phyloP scores from a whole-genome alignment of 805 yeast genomes.

The Metschnikowia reukaufii region DNA sequence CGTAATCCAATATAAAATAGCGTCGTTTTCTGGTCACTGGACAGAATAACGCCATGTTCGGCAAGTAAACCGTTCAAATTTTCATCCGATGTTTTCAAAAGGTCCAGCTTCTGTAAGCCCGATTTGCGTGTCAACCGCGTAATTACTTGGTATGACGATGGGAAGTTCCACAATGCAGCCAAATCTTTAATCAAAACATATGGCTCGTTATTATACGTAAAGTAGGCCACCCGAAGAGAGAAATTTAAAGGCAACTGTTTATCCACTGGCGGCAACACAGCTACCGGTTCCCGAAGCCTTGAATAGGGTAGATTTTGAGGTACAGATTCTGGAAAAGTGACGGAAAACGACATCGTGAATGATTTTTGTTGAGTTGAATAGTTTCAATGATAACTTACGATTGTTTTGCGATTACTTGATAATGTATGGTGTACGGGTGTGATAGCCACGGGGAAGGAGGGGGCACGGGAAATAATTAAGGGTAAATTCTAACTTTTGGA shows the following conservation, averaged over 20 bases:
- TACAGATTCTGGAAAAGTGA: neutral
- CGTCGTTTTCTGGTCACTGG: slow-evolving; percentile 18
- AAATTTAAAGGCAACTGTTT: slow-evolving; percentile 5
- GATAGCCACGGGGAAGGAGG: neutral
- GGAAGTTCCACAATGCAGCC: slow-evolving; percentile 37
- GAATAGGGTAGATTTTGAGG: slow-evolving; percentile 1
- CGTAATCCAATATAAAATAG: slow-evolving; percentile 31
- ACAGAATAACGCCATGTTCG: slow-evolving; percentile 20
- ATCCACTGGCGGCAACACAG: slow-evolving; percentile 9
- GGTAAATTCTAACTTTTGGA: too few relatives aligned
- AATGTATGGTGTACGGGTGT: slow-evolving; percentile 9
- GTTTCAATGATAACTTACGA: neutral
- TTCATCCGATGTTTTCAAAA: slow-evolving; percentile 19
- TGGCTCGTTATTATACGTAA: slow-evolving; percentile 8
- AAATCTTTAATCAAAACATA: slow-evolving; percentile 34
- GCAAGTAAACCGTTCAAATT: slow-evolving; percentile 26
- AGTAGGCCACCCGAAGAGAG: slow-evolving; percentile 14
- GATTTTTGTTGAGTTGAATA: neutral
- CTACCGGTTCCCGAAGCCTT: slow-evolving; percentile 12
- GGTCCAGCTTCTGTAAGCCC: slow-evolving; percentile 19
- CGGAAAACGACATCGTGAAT: slow-evolving; percentile 3
- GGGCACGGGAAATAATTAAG: too few relatives aligned
- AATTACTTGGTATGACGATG: slow-evolving; percentile 44
- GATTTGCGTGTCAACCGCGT: slow-evolving; percentile 13
- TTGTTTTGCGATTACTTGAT: neutral